Evolutionary conservation across 73 alveolate species (phyloP).

Genomic region (Paramecium caudatum): DNA sequence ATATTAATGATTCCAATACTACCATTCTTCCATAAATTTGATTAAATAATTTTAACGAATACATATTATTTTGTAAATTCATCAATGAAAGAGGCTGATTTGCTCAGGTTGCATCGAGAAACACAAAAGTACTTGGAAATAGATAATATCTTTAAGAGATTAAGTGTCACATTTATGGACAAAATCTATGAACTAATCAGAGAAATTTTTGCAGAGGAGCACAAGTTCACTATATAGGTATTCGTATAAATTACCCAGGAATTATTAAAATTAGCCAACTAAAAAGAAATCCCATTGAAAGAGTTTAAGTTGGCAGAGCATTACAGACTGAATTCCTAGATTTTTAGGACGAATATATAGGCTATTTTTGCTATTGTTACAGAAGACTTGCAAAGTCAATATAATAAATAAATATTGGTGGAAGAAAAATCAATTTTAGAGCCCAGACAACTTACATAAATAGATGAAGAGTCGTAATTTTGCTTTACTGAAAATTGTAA

Average conservation of each 20-base stretch:
- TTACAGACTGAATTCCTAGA: constrained; percentile 48
- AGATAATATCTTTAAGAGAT: constrained; percentile 50
- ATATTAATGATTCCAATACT: constrained; percentile 26
- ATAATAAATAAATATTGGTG: constrained; percentile 1
- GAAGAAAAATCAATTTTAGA: constrained; percentile 36
- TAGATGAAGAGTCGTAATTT: constrained; percentile 53
- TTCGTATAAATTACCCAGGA: constrained; percentile 37
- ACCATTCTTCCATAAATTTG: constrained; percentile 1
- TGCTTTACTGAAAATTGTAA: constrained; percentile 39
- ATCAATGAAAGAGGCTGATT: constrained; percentile 54
- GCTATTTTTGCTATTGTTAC: background rate
- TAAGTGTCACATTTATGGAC: background rate
- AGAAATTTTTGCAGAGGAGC: constrained; percentile 52
- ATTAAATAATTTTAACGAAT: constrained; percentile 57
- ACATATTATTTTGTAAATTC: background rate
- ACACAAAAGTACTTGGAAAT: constrained; percentile 28
- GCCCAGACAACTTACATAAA: constrained; percentile 52
- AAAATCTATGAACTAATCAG: constrained; percentile 37
- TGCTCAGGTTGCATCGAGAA: constrained; percentile 50
- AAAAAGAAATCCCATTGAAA: constrained; percentile 51
- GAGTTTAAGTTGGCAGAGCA: constrained; percentile 56
- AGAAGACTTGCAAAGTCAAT: background rate
- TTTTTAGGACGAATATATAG: constrained; percentile 31
- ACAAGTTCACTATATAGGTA: constrained; percentile 50
- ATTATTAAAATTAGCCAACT: constrained; percentile 13